Conservation (phyloP, 352 stramenopile species). For the Phytophthora cactorum region DNA sequence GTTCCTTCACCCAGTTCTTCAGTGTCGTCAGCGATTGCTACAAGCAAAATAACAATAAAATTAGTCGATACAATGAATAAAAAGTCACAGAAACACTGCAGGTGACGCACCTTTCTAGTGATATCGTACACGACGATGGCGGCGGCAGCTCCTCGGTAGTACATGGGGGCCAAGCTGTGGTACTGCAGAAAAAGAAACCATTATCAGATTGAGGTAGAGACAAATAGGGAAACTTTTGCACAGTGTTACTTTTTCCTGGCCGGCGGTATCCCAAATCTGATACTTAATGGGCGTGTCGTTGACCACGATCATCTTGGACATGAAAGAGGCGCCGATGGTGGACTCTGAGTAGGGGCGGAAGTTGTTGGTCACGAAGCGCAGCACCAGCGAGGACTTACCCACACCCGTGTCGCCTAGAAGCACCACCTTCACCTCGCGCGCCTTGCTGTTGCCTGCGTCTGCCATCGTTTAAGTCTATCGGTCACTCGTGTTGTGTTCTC, state of each 20-base stretch:
- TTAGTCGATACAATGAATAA: neutral
- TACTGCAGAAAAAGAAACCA: slow-evolving; percentile 65
- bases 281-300: slow-evolving; percentile 95
- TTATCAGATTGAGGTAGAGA: slow-evolving; percentile 4
- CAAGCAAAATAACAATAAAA: slow-evolving; percentile 5
- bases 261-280: slow-evolving; percentile 99
- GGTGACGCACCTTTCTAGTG: slow-evolving; percentile 84
- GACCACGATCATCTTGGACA: slow-evolving; percentile 96
- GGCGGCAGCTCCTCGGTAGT: slow-evolving; percentile 97
- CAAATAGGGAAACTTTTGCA: slow-evolving; percentile 7
- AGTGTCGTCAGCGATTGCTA: slow-evolving; percentile 92
- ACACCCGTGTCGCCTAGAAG: slow-evolving; percentile 94
- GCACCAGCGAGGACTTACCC: slow-evolving; percentile 96
- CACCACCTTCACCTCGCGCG: slow-evolving; percentile 91
- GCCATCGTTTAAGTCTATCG: slow-evolving; percentile 45
- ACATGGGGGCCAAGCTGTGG: slow-evolving; percentile 97
- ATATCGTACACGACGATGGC: slow-evolving; percentile 99
- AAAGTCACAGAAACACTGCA: neutral
- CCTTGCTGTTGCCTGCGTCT: slow-evolving; percentile 69
- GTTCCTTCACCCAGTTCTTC: slow-evolving; percentile 96
- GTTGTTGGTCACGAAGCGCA: slow-evolving; percentile 97
- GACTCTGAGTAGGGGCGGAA: slow-evolving; percentile 97
- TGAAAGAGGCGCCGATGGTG: slow-evolving; percentile 98
- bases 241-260: slow-evolving; percentile 91
- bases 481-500: slow-evolving; percentile 18